Evolutionary conservation across 176 grass and related monocot species (phyloP).

Genomic region (Bothriochloa decipiens): DNA sequence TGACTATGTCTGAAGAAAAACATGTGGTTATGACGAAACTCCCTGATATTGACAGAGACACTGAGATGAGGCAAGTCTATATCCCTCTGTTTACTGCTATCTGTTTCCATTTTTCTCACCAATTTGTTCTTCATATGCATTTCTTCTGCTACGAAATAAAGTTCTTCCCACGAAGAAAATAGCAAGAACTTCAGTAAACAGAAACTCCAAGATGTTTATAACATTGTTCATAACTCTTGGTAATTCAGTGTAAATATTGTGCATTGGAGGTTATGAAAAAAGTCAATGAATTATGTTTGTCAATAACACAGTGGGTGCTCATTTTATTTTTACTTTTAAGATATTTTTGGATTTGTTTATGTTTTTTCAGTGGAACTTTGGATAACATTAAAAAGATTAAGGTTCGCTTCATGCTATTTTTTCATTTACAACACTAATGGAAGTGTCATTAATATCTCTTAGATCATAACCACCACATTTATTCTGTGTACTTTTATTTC

Average conservation of each 20-base stretch:
- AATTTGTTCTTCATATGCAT: constrained; percentile 30
- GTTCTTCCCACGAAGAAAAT: constrained; percentile 12
- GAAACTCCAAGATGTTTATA: not conserved
- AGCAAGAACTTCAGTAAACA: constrained; percentile 15
- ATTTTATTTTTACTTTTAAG: constrained; percentile 25
- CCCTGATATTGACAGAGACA: constrained; percentile 52
- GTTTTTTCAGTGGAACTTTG: constrained; percentile 24
- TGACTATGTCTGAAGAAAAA: constrained; percentile 31
- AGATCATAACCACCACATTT: constrained; percentile 14
- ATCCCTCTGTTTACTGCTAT: not conserved
- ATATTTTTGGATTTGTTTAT: not conserved
- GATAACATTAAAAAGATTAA: not conserved
- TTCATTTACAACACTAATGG: not conserved
- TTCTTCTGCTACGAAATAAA: not conserved
- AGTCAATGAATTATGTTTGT: not conserved
- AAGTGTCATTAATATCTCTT: not conserved
- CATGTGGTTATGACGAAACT: constrained; percentile 14
- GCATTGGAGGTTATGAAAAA: not conserved
- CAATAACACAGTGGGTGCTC: not conserved
- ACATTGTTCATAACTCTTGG: constrained; percentile 1
- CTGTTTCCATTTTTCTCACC: not conserved
- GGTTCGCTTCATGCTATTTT: not conserved
- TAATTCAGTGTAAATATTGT: constrained; percentile 8
- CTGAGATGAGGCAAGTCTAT: constrained; percentile 48
- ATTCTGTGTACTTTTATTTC: constrained; percentile 3